Base-by-base conservation (phyloP, 257 asterid species). In the Coffea eugenioides region DNA sequence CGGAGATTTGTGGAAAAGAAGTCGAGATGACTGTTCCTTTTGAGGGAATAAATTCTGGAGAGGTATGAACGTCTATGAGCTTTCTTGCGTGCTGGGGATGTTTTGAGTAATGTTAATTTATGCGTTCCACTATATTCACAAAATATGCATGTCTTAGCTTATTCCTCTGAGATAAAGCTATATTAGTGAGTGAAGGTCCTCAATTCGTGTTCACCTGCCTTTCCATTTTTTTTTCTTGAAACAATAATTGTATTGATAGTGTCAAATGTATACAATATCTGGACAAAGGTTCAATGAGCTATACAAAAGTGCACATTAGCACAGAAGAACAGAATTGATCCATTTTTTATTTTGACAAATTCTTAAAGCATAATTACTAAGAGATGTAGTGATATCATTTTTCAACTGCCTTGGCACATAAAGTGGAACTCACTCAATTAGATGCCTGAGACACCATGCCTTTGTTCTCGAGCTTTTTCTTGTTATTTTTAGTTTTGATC, bases 11-110 rank as follows among this genome's bases (percentile, higher is more conserved):
- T 80, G 99, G 98, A 79, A 83, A 88, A 75, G 98, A 92, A 85
- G 66, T 94, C 51, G 95, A 96, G 86, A 91, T 96, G 97, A 88
- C 91, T 9, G 88, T 94, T 86, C 99, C 99, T 20, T 96, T 96
- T 81, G 99, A 92, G 88, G 98, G 97, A 69, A 74, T 25, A 49
- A 83, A 89, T 79, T 87, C 86, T 25, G 99, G 98, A 84, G 97
- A 96, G 98, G 99, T 96, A 92, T 25, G 78, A 80, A 77, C 61
- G 72, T 52, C 20, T 70, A 51, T 57, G 15, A 46, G 8, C n/a
- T 57, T 43, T 11, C 16, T 18, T 61, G 1, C 13, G 20, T 41
- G 59, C 49, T 23, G 49, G n/a, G 45, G 69, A 70, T 70, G 48
- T 70, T 70, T 78, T 43, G 39, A 23, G 7, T 16, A 39, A 13